Evolutionary conservation across 2,329 filamentous ascomycete species (phyloP), one percentile per base, ranked within the genome.

Genomic region (Colletotrichum chrysophilum): DNA sequence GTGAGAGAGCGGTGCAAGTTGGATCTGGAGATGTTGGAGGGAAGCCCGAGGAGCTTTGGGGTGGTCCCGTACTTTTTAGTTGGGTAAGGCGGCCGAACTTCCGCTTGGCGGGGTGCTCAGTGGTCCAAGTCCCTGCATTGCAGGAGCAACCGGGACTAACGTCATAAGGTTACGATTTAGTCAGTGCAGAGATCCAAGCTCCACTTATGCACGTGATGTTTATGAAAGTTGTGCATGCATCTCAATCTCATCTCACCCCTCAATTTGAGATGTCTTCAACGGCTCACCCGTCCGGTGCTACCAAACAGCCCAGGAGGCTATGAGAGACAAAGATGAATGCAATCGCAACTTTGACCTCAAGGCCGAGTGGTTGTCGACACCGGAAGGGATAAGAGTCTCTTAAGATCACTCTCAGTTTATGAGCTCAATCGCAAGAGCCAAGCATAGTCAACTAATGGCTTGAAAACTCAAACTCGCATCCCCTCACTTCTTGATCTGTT

Each of bases 1-100:
- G 66, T 64, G 61, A 74, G 71, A 76, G 74, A 74, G 66, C 61
- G 74, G 66, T 74, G 48, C 66, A 75, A 76, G 74, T 75, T 76
- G 70, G 74, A 74, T 76, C 28, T 74, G 64, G 64, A 69, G 58
- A 66, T 74, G 71, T 75, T 62, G 71, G 52, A 75, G 71, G 55
- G 61, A 71, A 56, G 36, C 28, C 48, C 36, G 26, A 38, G 13
- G 34, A 66, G 34, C 28, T 56, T 70, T 36, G 52, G 70, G 28
- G n/a, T 30, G 30, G 43, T 64, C 61, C 71, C 66, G 36, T 65
- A 70, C 71, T 66, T 71, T 69, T 65, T 61, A 65, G 52, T 66
- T 74, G 26, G 21, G 21, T 58, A 48, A 58, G 58, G 74, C 64
- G 74, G 70, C 58, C 58, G 58, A 58, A 69, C 43, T 32, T 76